phyloP scores from a whole-genome alignment of 2,329 filamentous ascomycete genomes.

The Talaromyces sp. region DNA sequence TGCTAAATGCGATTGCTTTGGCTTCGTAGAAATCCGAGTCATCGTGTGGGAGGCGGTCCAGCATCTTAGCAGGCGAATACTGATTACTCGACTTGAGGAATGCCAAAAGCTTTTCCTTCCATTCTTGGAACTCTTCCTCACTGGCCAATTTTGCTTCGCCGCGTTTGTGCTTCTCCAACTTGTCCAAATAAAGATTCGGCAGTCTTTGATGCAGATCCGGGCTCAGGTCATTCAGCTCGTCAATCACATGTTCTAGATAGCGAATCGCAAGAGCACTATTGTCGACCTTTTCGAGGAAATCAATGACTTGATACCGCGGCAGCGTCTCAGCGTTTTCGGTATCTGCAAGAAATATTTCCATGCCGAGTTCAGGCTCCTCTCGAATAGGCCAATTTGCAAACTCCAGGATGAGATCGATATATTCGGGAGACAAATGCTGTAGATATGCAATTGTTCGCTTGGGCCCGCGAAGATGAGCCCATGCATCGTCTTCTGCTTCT shows the following conservation, averaged over 20 bases:
- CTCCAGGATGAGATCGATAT: constrained; percentile 86
- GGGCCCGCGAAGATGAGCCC: constrained; percentile 66
- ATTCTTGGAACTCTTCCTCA: constrained; percentile 16
- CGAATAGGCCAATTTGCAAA: constrained; percentile 84
- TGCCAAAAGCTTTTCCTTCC: constrained; percentile 62
- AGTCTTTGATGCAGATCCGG: constrained; percentile 84
- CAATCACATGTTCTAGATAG: constrained; percentile 88
- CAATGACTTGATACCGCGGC: constrained; percentile 68
- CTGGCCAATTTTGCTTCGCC: constrained; percentile 24
- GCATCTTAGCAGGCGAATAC: constrained; percentile 75
- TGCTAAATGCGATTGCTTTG: constrained; percentile 83
- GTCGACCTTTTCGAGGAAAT: constrained; percentile 63
- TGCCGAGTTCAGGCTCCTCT: constrained; percentile 66
- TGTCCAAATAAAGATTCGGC: constrained; percentile 64
- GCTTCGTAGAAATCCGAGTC: constrained; percentile 83
- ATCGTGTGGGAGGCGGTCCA: constrained; percentile 72
- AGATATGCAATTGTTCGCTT: constrained; percentile 81
- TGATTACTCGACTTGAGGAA: constrained; percentile 73
- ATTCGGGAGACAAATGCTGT: constrained; percentile 79
- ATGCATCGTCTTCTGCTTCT: constrained; percentile 29
- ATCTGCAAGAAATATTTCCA: constrained; percentile 91
- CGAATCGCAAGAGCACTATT: constrained; percentile 66
- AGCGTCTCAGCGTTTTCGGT: constrained; percentile 91
- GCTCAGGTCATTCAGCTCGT: constrained; percentile 76
- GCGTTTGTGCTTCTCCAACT: constrained; percentile 38